Conservation (phyloP, 345 rosid genomes). For the Euphorbia pulcherrima region DNA sequence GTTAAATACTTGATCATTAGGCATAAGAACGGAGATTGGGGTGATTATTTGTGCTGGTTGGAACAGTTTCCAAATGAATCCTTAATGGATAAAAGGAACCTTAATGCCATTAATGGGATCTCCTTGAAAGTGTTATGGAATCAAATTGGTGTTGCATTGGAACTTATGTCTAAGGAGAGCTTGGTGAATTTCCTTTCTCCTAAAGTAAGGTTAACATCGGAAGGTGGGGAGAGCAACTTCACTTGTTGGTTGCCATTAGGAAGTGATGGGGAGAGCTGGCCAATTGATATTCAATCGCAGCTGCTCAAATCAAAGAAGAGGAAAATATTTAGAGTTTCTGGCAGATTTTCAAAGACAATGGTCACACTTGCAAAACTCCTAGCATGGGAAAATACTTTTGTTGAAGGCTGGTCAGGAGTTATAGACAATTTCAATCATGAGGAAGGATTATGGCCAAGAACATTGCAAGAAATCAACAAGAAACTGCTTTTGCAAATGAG, state of each 20-base stretch:
- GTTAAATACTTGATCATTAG: background rate
- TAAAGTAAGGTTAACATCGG: background rate
- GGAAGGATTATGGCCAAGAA: background rate
- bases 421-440: background rate
- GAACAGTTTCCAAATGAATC: background rate
- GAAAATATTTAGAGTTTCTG: slow-evolving; percentile 5
- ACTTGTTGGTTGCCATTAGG: slow-evolving; percentile 11
- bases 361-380: slow-evolving; percentile 15
- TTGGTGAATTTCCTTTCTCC: slow-evolving; percentile 19
- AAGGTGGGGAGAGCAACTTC: background rate
- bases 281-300: slow-evolving; percentile 3
- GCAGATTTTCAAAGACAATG: slow-evolving; percentile 11
- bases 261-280: slow-evolving; percentile 16
- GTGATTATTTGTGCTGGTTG: slow-evolving; percentile 12
- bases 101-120: slow-evolving; percentile 19
- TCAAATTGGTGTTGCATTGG: background rate
- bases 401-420: background rate
- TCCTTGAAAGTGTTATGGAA: background rate
- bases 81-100: slow-evolving; percentile 10
- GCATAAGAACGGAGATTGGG: slow-evolving; percentile 13
- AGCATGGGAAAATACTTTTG: slow-evolving; percentile 4
- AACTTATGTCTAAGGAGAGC: background rate
- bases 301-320: background rate
- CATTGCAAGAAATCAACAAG: background rate
- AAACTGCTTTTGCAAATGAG: slow-evolving; percentile 18